phyloP scores from a whole-genome alignment of 148 eudicot genomes.

The Rheum nobile region DNA sequence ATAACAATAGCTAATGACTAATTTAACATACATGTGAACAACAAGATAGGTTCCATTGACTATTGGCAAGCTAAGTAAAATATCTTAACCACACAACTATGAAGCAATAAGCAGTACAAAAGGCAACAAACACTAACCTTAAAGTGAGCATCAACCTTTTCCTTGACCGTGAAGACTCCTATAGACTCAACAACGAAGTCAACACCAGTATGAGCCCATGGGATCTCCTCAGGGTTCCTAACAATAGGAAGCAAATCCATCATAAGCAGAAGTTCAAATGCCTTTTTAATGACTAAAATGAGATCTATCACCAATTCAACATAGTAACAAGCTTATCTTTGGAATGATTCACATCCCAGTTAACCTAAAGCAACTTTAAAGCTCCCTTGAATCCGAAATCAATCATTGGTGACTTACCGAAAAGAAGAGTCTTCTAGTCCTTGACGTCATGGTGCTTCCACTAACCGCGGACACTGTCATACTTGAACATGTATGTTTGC shows the following conservation, averaged over 20 bases:
- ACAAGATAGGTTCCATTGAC: not conserved
- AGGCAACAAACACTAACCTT: conserved; percentile 21
- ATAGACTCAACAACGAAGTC: conserved; percentile 70
- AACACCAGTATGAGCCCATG: conserved; percentile 51
- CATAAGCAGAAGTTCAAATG: not conserved
- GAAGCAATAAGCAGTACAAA: not conserved
- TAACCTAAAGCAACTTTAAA: not conserved
- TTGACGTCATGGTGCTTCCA: conserved; percentile 81
- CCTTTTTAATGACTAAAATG: not conserved
- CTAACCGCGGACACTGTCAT: conserved; percentile 71
- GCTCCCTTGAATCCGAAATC: conserved; percentile 55
- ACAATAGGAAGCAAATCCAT: not conserved
- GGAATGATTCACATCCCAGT: not conserved
- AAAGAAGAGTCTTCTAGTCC: conserved; percentile 75
- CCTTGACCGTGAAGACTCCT: conserved; percentile 65
- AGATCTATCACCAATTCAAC: not conserved
- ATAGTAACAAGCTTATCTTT: no score
- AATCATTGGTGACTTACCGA: conserved; percentile 56
- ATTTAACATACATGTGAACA: not conserved
- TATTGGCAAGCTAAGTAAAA: not conserved
- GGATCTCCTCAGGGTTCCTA: conserved; percentile 81
- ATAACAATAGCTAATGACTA: not conserved
- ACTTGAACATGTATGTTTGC: conserved; percentile 87
- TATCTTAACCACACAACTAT: not conserved
- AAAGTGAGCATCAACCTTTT: conserved; percentile 66